These are phyloP conservation scores for Thalia dealbata DNA, from an alignment of 176 grass and related monocot genomes.

Conservation along the genomic window DNA sequence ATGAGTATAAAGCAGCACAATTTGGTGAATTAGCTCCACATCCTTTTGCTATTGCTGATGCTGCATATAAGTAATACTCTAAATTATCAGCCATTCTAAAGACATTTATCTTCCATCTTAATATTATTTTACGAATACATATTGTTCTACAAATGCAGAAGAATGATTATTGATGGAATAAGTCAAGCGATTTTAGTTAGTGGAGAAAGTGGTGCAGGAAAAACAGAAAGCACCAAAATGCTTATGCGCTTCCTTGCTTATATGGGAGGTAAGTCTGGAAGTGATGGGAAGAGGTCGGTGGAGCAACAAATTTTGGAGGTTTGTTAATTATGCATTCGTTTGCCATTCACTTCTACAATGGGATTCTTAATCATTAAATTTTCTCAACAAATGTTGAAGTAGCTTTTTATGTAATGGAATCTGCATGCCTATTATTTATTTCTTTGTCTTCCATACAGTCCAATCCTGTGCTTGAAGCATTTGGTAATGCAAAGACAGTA, in stretches of 20 bases:
- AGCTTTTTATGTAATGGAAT: not conserved
- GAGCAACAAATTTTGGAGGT: slow-evolving; percentile 97
- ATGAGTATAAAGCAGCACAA: slow-evolving; percentile 71
- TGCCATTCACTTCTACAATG: not conserved
- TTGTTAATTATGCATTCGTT: not conserved
- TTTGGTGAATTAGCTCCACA: slow-evolving; percentile 90
- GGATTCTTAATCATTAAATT: not conserved
- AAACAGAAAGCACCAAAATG: slow-evolving; percentile 98
- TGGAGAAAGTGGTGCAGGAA: slow-evolving; percentile 96
- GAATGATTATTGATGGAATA: slow-evolving; percentile 64
- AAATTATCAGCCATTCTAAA: not conserved
- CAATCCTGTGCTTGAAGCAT: slow-evolving; percentile 20
- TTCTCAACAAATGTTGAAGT: not conserved
- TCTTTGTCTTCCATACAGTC: not conserved
- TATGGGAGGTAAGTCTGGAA: slow-evolving; percentile 74
- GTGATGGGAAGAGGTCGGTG: slow-evolving; percentile 60
- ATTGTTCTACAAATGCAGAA: slow-evolving; percentile 21
- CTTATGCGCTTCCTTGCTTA: slow-evolving; percentile 96
- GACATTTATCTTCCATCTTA: not conserved
- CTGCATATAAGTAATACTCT: slow-evolving; percentile 60
- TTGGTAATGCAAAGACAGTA: slow-evolving; percentile 14
- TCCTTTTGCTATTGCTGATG: slow-evolving; percentile 91
- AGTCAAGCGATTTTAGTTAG: slow-evolving; percentile 89
- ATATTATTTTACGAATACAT: not conserved
- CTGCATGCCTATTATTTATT: not conserved